Conservation (phyloP, 768 basidiomycete species). For the Leccinum aurantiacum region DNA sequence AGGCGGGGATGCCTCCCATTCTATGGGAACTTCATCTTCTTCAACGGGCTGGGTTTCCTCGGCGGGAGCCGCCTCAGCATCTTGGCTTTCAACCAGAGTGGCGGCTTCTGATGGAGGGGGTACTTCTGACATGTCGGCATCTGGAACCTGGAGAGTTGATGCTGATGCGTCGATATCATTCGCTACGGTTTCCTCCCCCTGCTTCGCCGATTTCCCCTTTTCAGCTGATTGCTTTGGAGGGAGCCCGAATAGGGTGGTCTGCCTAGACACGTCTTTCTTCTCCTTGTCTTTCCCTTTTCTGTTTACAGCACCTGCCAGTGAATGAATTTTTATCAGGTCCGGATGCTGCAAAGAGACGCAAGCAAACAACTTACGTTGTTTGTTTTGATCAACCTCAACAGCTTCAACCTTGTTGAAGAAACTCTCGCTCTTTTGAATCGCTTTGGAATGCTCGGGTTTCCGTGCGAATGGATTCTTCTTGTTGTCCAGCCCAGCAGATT, state of each 20-base stretch:
- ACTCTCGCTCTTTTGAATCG: conserved; percentile 78
- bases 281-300: conserved; percentile 46
- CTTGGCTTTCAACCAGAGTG: conserved; percentile 25
- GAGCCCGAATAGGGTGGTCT: conserved; percentile 62
- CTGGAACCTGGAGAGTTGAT: conserved; percentile 13
- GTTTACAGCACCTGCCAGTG: conserved; percentile 21
- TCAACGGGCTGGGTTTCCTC: conserved; percentile 30
- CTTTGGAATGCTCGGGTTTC: conserved; percentile 51
- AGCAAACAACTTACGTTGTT: conserved; percentile 48
- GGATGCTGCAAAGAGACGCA: conserved; percentile 10
- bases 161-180: conserved; percentile 2
- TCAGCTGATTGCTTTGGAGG: conserved; percentile 35
- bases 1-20: conserved; percentile 33
- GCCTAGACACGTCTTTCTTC: conserved; percentile 43
- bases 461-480: conserved; percentile 70
- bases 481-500: conserved; percentile 41
- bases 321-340: neutral
- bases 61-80: neutral
- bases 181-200: conserved; percentile 11
- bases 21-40: conserved; percentile 31
- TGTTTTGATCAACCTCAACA: conserved; percentile 55
- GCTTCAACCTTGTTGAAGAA: conserved; percentile 87
- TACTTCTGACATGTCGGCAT: conserved; percentile 22
- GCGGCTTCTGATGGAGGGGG: conserved; percentile 15
- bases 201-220: conserved; percentile 32